A percentile compares a stretch with the other conserved stretches of the same genome.
phyloP scores from a whole-genome alignment of 345 rosid species.

The Eucalyptus rudis region DNA sequence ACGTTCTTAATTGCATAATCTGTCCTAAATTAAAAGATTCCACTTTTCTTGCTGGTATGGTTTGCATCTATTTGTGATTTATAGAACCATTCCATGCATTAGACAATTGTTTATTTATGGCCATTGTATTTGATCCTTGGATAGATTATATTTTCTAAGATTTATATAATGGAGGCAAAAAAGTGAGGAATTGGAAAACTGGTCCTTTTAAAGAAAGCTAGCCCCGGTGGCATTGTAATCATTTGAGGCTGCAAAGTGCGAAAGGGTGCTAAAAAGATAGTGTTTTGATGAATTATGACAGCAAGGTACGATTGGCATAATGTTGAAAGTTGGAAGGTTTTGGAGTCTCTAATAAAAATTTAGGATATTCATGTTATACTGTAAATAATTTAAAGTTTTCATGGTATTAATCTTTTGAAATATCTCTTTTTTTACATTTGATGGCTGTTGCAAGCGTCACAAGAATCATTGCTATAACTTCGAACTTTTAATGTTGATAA shows the following conservation, averaged over 20 bases:
- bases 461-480: not conserved
- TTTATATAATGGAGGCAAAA: not conserved
- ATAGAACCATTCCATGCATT: not conserved
- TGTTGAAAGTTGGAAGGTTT: not conserved
- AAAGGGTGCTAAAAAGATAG: not conserved
- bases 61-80: not conserved
- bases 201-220: not conserved
- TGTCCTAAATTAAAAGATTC: not conserved
- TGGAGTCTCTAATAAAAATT: not conserved
- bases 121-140: not conserved
- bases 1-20: not conserved
- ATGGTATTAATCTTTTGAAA: not conserved
- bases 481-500: not conserved
- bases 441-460: not conserved
- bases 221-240: not conserved
- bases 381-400: not conserved
- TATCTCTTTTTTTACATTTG: not conserved
- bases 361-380: not conserved
- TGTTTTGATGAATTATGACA: not conserved
- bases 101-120: not conserved
- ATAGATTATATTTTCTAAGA: not conserved
- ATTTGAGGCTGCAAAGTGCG: not conserved
- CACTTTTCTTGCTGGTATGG: not conserved
- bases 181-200: not conserved
- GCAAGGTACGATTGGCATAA: not conserved